These are phyloP conservation scores for Fraxinus quadrangulata DNA, from an alignment of 257 asterid species.

Conservation along the genomic window DNA sequence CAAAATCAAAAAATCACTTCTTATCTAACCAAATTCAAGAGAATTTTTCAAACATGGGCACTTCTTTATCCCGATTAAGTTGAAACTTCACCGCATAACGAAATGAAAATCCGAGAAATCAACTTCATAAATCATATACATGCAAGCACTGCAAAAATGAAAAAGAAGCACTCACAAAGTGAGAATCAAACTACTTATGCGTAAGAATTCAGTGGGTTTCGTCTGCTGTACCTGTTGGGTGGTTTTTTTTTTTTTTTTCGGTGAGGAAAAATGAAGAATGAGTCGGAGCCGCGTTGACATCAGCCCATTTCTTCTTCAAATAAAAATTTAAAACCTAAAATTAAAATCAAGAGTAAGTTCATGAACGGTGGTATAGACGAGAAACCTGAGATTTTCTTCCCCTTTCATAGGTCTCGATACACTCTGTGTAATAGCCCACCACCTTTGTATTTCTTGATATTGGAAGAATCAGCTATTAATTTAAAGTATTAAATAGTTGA, in stretches of 20 bases:
- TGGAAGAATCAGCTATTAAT: background rate
- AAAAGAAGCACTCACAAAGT: no score
- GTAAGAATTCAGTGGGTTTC: background rate
- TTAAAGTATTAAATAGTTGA: background rate
- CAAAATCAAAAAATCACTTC: background rate
- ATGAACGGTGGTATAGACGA: background rate
- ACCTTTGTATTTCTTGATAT: background rate
- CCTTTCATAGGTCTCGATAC: background rate
- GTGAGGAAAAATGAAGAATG: background rate
- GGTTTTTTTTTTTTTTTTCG: no score
- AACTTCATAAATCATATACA: background rate
- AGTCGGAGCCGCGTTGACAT: background rate
- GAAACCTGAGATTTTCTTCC: background rate
- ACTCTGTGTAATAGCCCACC: background rate
- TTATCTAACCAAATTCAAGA: background rate
- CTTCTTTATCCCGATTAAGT: background rate
- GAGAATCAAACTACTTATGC: background rate
- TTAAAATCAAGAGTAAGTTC: background rate
- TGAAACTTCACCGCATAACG: background rate
- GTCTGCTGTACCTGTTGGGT: background rate
- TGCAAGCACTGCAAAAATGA: background rate
- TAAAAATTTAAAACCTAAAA: background rate
- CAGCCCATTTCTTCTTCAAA: background rate
- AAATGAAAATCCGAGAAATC: background rate
- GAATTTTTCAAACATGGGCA: background rate